These are phyloP conservation scores for Monosporascus sp. DNA, from an alignment of 2,329 filamentous ascomycete genomes.

Conservation along the genomic window DNA sequence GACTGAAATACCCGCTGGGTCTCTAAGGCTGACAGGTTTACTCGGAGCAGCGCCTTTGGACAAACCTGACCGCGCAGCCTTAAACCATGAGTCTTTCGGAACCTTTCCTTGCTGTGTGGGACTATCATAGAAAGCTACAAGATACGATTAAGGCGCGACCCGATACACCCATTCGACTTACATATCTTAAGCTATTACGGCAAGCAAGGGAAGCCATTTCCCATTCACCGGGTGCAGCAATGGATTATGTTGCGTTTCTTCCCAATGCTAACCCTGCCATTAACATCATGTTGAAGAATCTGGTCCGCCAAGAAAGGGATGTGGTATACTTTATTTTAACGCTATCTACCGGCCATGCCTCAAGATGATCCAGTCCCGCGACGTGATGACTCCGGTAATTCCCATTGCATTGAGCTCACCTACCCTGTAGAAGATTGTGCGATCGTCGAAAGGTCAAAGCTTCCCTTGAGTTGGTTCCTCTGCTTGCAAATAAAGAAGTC, in stretches of 20 bases:
- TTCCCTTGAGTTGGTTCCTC: slow-evolving; percentile 42
- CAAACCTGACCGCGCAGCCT: neutral
- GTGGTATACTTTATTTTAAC: slow-evolving; percentile 62
- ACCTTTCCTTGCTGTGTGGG: slow-evolving; percentile 56
- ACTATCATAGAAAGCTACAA: slow-evolving; percentile 48
- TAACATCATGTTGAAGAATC: slow-evolving; percentile 63
- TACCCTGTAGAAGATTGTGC: slow-evolving; percentile 58
- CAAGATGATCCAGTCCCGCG: slow-evolving; percentile 55
- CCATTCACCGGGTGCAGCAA: slow-evolving; percentile 53
- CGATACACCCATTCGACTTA: slow-evolving; percentile 61
- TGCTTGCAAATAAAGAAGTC: slow-evolving; percentile 46
- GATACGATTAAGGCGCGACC: slow-evolving; percentile 54
- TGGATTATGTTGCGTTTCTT: slow-evolving; percentile 59
- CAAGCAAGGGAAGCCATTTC: slow-evolving; percentile 55
- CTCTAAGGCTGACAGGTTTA: neutral
- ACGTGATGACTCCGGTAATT: slow-evolving; percentile 47
- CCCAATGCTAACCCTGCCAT: slow-evolving; percentile 66
- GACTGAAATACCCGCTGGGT: no score
- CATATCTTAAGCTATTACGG: slow-evolving; percentile 49
- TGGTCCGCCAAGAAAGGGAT: slow-evolving; percentile 55
- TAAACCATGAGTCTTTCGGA: slow-evolving; percentile 58
- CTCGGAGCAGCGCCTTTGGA: neutral
- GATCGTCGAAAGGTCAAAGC: slow-evolving; percentile 48
- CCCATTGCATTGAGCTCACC: slow-evolving; percentile 45
- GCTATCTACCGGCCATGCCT: slow-evolving; percentile 64